Evolutionary conservation across 1,284 basidiomycete genomes (phyloP).

Genomic region (Puccinia triticina): DNA sequence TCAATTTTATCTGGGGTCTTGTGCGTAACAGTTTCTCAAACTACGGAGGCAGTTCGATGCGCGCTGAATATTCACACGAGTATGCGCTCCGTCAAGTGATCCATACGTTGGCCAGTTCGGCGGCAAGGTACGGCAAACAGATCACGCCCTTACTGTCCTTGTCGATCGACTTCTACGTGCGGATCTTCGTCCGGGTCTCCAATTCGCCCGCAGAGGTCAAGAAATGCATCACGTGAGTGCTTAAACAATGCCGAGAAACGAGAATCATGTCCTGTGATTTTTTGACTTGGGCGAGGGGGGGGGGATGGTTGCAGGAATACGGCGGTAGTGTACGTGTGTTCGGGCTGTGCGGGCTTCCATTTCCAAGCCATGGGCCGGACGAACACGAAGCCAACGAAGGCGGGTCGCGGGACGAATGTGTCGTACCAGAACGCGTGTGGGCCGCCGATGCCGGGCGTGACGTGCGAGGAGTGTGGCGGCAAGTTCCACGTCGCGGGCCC

Average conservation of each 20-base stretch:
- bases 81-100: conserved; percentile 89
- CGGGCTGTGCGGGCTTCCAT: conserved; percentile 76
- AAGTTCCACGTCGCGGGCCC: conserved; percentile 84
- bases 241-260: neutral
- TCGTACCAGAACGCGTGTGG: conserved; percentile 75
- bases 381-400: conserved; percentile 66
- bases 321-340: conserved; percentile 78
- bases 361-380: conserved; percentile 76
- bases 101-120: conserved; percentile 79
- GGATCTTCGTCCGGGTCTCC: conserved; percentile 82
- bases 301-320: conserved; percentile 70
- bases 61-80: conserved; percentile 92
- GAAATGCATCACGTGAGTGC: conserved; percentile 71
- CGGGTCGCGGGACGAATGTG: conserved; percentile 66
- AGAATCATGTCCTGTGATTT: no score
- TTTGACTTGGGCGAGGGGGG: no score
- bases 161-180: conserved; percentile 97
- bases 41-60: conserved; percentile 88
- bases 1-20: neutral
- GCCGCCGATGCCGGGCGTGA: conserved; percentile 66
- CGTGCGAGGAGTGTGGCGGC: conserved; percentile 80
- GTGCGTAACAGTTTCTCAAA: conserved; percentile 73
- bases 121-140: conserved; percentile 86
- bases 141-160: conserved; percentile 89
- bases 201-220: conserved; percentile 84